A percentile compares a stretch with the other conserved stretches of the same genome.
These are phyloP conservation scores for Krasilnikovozyma curviuscula DNA, from an alignment of 768 basidiomycete genomes.

Conservation along the genomic window DNA sequence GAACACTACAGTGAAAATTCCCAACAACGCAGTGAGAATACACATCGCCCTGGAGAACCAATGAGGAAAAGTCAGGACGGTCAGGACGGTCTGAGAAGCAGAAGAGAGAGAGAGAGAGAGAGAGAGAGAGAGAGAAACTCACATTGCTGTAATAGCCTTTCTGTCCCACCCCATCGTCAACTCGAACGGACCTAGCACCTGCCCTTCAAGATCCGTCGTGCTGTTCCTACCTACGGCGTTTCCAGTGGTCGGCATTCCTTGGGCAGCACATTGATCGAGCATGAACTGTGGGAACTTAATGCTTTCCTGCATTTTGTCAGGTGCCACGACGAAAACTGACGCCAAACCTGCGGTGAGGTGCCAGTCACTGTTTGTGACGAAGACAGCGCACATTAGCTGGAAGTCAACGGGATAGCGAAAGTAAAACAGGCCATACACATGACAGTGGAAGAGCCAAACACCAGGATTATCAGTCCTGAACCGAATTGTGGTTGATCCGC, in stretches of 20 bases:
- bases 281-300: slow-evolving; percentile 38
- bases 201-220: slow-evolving; percentile 40
- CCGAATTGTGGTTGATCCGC: slow-evolving; percentile 50
- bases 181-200: slow-evolving; percentile 46
- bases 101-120: too few species aligned
- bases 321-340: slow-evolving; percentile 65
- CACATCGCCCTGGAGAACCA: too few species aligned
- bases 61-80: too few species aligned
- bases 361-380: slow-evolving; percentile 13
- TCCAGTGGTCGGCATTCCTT: slow-evolving; percentile 42
- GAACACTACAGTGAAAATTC: slow-evolving; percentile 59
- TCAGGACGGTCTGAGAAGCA: too few species aligned
- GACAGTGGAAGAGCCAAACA: slow-evolving; percentile 42
- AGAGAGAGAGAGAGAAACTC: too few species aligned
- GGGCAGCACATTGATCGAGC: slow-evolving; percentile 51
- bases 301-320: slow-evolving; percentile 44
- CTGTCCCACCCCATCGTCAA: slow-evolving; percentile 24
- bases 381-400: background rate
- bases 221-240: slow-evolving; percentile 70
- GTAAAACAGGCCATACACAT: too few species aligned
- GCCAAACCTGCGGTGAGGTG: slow-evolving; percentile 44
- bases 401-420: too few species aligned
- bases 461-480: slow-evolving; percentile 84
- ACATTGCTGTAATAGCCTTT: slow-evolving; percentile 22
- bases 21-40: slow-evolving; percentile 61